A percentile compares a stretch with the other conserved stretches of the same genome.
phyloP scores from a whole-genome alignment of 331 rosid species.

The Arachis monticola region DNA sequence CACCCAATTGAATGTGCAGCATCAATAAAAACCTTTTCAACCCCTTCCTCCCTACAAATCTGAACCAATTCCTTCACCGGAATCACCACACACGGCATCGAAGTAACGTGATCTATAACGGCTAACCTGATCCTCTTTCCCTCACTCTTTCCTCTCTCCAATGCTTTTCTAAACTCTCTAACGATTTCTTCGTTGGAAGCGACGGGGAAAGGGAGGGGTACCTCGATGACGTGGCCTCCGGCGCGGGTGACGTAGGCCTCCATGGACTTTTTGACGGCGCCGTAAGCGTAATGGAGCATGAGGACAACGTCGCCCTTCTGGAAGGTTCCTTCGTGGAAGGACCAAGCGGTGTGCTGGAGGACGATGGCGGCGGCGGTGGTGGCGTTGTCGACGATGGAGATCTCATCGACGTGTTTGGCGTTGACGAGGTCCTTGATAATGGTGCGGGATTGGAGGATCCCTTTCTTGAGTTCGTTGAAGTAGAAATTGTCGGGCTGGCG shows the following conservation, averaged over 20 bases:
- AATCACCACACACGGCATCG: constrained; percentile 89
- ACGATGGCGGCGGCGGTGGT: constrained; percentile 97
- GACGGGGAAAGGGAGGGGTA: constrained; percentile 84
- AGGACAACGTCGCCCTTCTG: constrained; percentile 72
- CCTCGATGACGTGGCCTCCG: constrained; percentile 85
- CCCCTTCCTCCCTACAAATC: constrained; percentile 94
- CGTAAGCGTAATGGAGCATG: constrained; percentile 92
- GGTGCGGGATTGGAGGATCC: constrained; percentile 64
- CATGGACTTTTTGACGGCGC: constrained; percentile 83
- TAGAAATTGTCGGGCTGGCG: constrained; percentile 92
- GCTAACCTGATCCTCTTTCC: constrained; percentile 82
- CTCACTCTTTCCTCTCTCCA: constrained; percentile 65
- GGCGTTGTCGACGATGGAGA: constrained; percentile 93
- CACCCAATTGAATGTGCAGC: constrained; percentile 97
- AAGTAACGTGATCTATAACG: constrained; percentile 93
- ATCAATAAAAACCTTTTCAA: constrained; percentile 86
- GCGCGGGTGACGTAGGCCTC: constrained; percentile 90
- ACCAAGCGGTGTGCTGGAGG: constrained; percentile 81
- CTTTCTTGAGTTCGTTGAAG: constrained; percentile 65
- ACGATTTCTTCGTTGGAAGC: constrained; percentile 70
- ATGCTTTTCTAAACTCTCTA: constrained; percentile 67
- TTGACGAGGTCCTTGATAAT: constrained; percentile 67
- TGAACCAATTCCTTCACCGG: constrained; percentile 80
- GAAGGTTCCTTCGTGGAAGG: constrained; percentile 74
- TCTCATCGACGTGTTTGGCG: constrained; percentile 74